phyloP scores from a whole-genome alignment of 2,329 filamentous ascomycete species.

The Nothopassalora personata region DNA sequence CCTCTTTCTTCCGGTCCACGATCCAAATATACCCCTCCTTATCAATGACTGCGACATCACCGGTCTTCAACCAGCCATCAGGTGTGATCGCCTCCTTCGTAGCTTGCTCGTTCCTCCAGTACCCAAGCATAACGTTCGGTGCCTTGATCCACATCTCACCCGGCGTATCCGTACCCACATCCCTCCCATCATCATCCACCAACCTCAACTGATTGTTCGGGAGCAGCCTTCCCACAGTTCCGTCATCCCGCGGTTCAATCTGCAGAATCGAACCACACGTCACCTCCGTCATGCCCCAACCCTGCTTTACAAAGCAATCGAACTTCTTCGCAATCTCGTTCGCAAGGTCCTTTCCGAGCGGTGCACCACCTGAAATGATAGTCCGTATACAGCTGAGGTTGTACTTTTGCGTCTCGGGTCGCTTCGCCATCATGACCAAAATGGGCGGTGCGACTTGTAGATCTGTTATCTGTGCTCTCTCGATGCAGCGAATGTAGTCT shows the following conservation, averaged over 20 bases:
- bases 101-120: conserved; percentile 38
- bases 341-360: conserved; percentile 39
- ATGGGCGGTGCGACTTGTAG: conserved; percentile 41
- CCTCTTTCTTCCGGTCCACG: conserved; percentile 34
- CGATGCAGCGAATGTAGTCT: conserved; percentile 36
- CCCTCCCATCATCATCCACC: conserved; percentile 39
- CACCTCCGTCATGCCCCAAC: conserved; percentile 40
- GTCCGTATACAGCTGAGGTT: conserved; percentile 37
- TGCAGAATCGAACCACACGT: conserved; percentile 39
- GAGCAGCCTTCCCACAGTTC: conserved; percentile 37
- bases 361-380: conserved; percentile 40
- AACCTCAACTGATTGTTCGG: conserved; percentile 38
- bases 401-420: conserved; percentile 39
- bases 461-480: conserved; percentile 36
- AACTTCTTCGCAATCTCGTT: conserved; percentile 36
- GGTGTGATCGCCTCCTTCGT: conserved; percentile 35
- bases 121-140: conserved; percentile 38
- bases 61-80: conserved; percentile 38
- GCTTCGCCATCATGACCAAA: conserved; percentile 41
- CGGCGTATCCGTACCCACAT: conserved; percentile 34
- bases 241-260: conserved; percentile 30
- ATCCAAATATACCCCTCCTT: conserved; percentile 33
- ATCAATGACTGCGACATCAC: conserved; percentile 32
- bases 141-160: conserved; percentile 39
- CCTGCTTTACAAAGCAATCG: conserved; percentile 35